Evolutionary conservation across 805 yeast species (phyloP), one percentile per base, ranked within the genome.

Genomic region (Candida jianshihensis): DNA sequence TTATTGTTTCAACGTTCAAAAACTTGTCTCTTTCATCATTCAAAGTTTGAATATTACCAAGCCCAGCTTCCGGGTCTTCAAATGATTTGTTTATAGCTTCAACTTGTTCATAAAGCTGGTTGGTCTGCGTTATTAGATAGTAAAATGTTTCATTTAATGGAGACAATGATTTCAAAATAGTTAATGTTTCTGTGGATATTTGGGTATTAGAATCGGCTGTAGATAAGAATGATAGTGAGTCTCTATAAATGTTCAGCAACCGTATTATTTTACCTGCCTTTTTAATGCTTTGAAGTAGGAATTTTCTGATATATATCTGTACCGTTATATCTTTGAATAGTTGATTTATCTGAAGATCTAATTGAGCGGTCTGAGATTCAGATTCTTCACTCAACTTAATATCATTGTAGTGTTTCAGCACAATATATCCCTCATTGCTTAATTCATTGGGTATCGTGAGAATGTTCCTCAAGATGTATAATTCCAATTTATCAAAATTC

Each of bases 401-500:
- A 2, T 68, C 75, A 35, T 72, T 68, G 39, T 89, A 92, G 51
- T 86, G 92, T 34, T 68, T 69, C 33, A 88, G 61, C 33, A 81
- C 58, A 37, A 89, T 61, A 66, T 75, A 77, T 6, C 95, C 94
- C 12, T 78, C 82, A 5, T 39, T 32, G 17, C 39, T 41, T n/a
- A 49, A 33, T 4, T 49, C 53, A 12, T 59, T 59, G 0, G 96
- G 95, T 14, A 89, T 63, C 11, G 71, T 71, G 37, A 89, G 65
- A 11, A 89, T 74, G 53, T 89, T 89, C 51, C 96, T 63, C 34
- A 86, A 60, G 2, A 84, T 73, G 57, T 89, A 89, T 24, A 87
- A 61, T 59, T 89, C 97, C 48, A 85, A 78, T 54, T 81, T 81
- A 56, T 89, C 97, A 55, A 86, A 88, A 53, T 84, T 84, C 46